Evolutionary conservation across 1,284 basidiomycete species (phyloP).

Genomic region (Microbotryomycetes sp.): DNA sequence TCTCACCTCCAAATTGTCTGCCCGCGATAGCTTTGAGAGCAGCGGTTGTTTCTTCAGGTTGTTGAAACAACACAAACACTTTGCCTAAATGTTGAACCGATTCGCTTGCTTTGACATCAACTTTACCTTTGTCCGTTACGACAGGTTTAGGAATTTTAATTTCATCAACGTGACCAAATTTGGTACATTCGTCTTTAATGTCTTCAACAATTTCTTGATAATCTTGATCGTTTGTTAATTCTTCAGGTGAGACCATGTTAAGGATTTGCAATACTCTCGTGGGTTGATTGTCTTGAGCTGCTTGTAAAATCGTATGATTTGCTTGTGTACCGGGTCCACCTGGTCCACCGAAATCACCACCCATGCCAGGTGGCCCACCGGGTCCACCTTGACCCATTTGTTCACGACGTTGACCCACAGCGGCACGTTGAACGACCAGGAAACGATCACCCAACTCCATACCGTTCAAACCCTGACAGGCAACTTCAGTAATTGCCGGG

Average conservation of each 20-base stretch:
- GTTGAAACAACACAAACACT: constrained; percentile 40
- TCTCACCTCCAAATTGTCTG: constrained; percentile 34
- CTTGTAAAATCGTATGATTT: constrained; percentile 41
- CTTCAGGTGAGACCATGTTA: constrained; percentile 97
- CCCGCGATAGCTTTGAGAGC: constrained; percentile 39
- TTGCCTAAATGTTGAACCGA: constrained; percentile 38
- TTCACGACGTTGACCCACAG: constrained; percentile 49
- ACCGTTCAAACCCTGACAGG: constrained; percentile 90
- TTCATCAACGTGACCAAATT: constrained; percentile 75
- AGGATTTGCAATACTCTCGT: constrained; percentile 87
- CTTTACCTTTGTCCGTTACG: constrained; percentile 45
- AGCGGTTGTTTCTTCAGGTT: constrained; percentile 36
- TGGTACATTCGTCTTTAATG: constrained; percentile 83
- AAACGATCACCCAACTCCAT: constrained; percentile 98
- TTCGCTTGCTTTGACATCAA: constrained; percentile 38
- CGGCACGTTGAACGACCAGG: constrained; percentile 92
- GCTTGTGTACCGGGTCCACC: constrained; percentile 10
- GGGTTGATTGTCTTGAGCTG: constrained; percentile 49
- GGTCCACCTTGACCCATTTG: constrained; percentile 32
- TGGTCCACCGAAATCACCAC: constrained; percentile 1
- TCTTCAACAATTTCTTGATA: constrained; percentile 93
- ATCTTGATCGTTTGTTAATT: constrained; percentile 83
- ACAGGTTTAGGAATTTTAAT: constrained; percentile 81
- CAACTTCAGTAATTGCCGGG: constrained; percentile 78
- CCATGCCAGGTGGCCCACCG: constrained; percentile 42